A percentile compares a stretch with the other conserved stretches of the same genome.
Evolutionary conservation across 306 rosid genomes (phyloP).

Genomic region (Dryas octopetala): DNA sequence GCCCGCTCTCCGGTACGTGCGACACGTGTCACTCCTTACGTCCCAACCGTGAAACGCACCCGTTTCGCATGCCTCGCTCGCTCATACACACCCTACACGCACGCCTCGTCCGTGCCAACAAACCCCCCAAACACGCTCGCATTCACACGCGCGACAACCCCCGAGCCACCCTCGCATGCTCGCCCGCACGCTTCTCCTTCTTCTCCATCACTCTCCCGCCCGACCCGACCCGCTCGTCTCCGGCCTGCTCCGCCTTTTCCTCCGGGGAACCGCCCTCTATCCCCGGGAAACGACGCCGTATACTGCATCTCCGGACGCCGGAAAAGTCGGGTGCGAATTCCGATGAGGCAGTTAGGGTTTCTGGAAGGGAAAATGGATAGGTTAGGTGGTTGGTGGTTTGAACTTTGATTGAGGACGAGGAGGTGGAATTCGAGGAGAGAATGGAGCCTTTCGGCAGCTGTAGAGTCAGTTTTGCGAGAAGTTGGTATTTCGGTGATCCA

Average conservation of each 20-base stretch:
- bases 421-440: slow-evolving; percentile 19
- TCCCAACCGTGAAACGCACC: not conserved
- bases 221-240: slow-evolving; percentile 38
- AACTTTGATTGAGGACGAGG: slow-evolving; percentile 13
- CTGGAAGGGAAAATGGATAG: slow-evolving; percentile 31
- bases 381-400: not conserved
- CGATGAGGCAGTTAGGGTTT: slow-evolving; percentile 19
- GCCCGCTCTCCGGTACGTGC: slow-evolving; percentile 18
- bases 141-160: slow-evolving; percentile 63
- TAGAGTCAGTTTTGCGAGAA: not conserved
- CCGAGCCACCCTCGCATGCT: slow-evolving; percentile 45
- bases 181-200: slow-evolving; percentile 56
- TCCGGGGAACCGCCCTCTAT: not conserved
- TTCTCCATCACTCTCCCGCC: slow-evolving; percentile 27
- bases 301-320: slow-evolving; percentile 45
- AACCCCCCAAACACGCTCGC: slow-evolving; percentile 25
- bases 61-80: not conserved
- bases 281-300: slow-evolving; percentile 7
- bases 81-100: slow-evolving; percentile 16
- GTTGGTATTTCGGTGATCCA: not conserved
- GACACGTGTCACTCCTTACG: slow-evolving; percentile 8
- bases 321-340: slow-evolving; percentile 5
- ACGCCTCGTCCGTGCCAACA: slow-evolving; percentile 70
- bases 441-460: not conserved
- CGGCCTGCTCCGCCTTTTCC: slow-evolving; percentile 2